Percentiles rank a stretch among this genome's conserved stretches.
These are phyloP conservation scores for Globisporangium viniferum DNA, from an alignment of 352 stramenopile genomes.

Conservation along the genomic window DNA sequence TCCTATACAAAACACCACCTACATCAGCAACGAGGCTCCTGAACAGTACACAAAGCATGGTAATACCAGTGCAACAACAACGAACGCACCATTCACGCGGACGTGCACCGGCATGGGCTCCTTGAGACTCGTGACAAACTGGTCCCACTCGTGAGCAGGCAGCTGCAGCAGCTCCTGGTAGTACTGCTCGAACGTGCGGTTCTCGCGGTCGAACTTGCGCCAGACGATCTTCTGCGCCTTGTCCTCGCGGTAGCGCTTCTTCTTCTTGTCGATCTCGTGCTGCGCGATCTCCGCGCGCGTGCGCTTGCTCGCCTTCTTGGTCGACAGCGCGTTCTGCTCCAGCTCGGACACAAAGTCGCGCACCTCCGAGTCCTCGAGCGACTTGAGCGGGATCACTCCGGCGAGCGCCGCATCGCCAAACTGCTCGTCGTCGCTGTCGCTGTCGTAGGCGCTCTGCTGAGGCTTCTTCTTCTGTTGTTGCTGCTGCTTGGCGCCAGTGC, in stretches of 20 bases:
- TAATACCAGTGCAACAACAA: not conserved
- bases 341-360: conserved; percentile 63
- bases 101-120: conserved; percentile 80
- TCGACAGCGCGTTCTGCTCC: conserved; percentile 25
- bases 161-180: conserved; percentile 78
- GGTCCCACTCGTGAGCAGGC: conserved; percentile 65
- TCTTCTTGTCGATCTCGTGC: conserved; percentile 46
- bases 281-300: conserved; percentile 51
- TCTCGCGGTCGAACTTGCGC: conserved; percentile 86
- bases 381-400: conserved; percentile 52
- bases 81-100: conserved; percentile 69
- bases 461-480: conserved; percentile 3
- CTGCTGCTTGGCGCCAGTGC: conserved; percentile 2
- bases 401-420: conserved; percentile 25
- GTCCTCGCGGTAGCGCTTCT: conserved; percentile 57
- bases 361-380: conserved; percentile 58
- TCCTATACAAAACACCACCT: conserved; percentile 13
- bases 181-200: conserved; percentile 77
- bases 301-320: conserved; percentile 45
- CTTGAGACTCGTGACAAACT: conserved; percentile 77
- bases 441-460: conserved; percentile 18
- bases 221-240: conserved; percentile 86
- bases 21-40: not conserved
- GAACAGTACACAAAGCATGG: not conserved
- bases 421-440: conserved; percentile 32